Conservation (phyloP, 805 yeast genomes). For the Kurtzmaniella cleridarum region DNA sequence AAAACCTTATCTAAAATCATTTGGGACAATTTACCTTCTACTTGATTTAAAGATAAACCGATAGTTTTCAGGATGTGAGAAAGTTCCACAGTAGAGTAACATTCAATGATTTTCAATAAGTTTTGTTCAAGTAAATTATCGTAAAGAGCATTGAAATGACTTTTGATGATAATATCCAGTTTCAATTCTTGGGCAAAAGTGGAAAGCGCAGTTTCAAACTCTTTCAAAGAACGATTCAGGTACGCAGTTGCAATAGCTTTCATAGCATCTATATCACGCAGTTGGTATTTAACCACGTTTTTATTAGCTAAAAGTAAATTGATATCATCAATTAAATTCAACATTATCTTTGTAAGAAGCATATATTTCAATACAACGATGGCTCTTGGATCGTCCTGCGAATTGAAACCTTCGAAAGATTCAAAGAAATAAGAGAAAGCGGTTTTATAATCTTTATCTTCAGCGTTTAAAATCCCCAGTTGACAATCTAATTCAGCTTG, state of each 20-base stretch:
- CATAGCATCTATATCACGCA: constrained; percentile 92
- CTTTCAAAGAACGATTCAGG: constrained; percentile 82
- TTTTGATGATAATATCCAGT: constrained; percentile 80
- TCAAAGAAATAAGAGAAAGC: constrained; percentile 94
- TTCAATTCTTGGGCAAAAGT: constrained; percentile 71
- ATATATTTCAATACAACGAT: constrained; percentile 83
- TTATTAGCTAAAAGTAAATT: constrained; percentile 74
- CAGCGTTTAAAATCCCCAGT: constrained; percentile 94
- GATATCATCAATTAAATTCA: constrained; percentile 80
- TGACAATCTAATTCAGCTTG: constrained; percentile 94
- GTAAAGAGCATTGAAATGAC: constrained; percentile 88
- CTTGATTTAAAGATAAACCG: constrained; percentile 80
- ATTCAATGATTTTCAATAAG: constrained; percentile 89
- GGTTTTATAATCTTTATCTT: constrained; percentile 93
- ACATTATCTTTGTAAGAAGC: constrained; percentile 90
- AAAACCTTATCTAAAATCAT: constrained; percentile 96
- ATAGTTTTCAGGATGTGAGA: constrained; percentile 81
- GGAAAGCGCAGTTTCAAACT: constrained; percentile 78
- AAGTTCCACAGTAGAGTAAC: constrained; percentile 93
- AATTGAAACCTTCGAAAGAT: constrained; percentile 85
- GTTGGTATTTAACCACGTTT: constrained; percentile 60
- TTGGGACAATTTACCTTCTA: constrained; percentile 91
- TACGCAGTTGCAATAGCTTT: constrained; percentile 88
- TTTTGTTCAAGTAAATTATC: constrained; percentile 92
- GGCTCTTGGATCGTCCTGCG: constrained; percentile 55